A percentile compares a stretch with the other conserved stretches of the same genome.
These are phyloP conservation scores for Kuraishia capsulata DNA, from an alignment of 805 yeast genomes.

Conservation along the genomic window DNA sequence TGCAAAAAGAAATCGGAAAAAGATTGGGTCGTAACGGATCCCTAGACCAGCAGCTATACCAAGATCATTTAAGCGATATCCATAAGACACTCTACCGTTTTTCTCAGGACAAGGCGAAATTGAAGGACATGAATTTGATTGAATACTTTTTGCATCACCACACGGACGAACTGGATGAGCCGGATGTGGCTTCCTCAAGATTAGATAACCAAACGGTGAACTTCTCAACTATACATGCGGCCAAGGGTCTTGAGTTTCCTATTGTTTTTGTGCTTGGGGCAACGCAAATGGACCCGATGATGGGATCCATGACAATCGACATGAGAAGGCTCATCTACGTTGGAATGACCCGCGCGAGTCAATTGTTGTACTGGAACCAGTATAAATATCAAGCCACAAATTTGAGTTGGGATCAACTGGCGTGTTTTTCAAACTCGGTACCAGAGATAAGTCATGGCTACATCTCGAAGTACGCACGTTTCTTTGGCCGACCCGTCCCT, in stretches of 20 bases:
- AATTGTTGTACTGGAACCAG: conserved; percentile 29
- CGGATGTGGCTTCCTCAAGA: no score
- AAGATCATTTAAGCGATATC: conserved; percentile 7
- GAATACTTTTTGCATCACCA: conserved; percentile 31
- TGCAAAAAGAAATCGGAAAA: conserved; percentile 18
- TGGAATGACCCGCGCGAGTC: conserved; percentile 56
- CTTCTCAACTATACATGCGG: conserved; percentile 61
- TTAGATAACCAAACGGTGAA: conserved; percentile 29
- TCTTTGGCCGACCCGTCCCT: conserved; percentile 2
- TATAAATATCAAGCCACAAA: conserved; percentile 1
- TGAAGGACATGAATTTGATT: conserved; percentile 17
- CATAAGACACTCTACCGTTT: conserved; percentile 5
- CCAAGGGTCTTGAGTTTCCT: conserved; percentile 71
- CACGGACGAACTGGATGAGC: conserved; percentile 18
- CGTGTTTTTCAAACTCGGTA: neutral
- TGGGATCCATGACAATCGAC: conserved; percentile 10
- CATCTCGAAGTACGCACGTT: conserved; percentile 3
- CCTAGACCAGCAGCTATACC: neutral
- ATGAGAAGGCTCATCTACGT: conserved; percentile 47
- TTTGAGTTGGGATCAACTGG: neutral
- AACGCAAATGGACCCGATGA: conserved; percentile 2
- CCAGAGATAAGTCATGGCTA: conserved; percentile 1
- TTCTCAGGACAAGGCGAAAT: conserved; percentile 12
- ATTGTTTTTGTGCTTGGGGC: conserved; percentile 42
- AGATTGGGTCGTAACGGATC: conserved; percentile 15